These are phyloP conservation scores for Henningerozyma blattae DNA, from an alignment of 805 yeast species.

Conservation along the genomic window DNA sequence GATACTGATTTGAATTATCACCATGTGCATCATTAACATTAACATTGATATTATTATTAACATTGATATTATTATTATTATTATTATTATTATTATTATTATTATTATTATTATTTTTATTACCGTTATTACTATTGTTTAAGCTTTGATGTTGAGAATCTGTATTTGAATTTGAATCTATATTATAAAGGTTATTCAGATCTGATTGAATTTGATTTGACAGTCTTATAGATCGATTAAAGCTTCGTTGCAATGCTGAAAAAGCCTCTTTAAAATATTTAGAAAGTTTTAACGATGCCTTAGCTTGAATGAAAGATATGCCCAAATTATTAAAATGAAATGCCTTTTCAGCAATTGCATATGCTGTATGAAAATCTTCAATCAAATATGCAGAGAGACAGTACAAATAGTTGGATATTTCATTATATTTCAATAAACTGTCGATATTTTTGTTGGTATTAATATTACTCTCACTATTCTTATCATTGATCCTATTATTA, in stretches of 20 bases:
- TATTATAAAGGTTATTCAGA: neutral
- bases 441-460: conserved; percentile 14
- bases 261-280: conserved; percentile 34
- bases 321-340: conserved; percentile 47
- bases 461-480: too few relatives aligned
- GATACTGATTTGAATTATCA: conserved; percentile 61
- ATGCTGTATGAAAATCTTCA: conserved; percentile 51
- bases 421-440: conserved; percentile 7
- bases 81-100: too few relatives aligned
- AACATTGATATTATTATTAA: conserved; percentile 67
- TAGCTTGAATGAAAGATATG: conserved; percentile 55
- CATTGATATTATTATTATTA: too few relatives aligned
- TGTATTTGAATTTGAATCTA: neutral
- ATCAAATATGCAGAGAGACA: conserved; percentile 54
- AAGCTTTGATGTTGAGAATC: conserved; percentile 2
- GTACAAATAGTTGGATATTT: conserved; percentile 52
- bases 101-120: too few relatives aligned
- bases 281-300: conserved; percentile 10
- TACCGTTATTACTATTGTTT: conserved; percentile 41
- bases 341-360: conserved; percentile 25
- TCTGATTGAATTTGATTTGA: conserved; percentile 1
- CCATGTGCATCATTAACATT: conserved; percentile 80
- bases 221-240: conserved; percentile 7
- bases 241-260: conserved; percentile 24
- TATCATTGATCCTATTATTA: too few relatives aligned